These are phyloP conservation scores for Hondaea fermentalgiana DNA, from an alignment of 108 stramenopile genomes.

Conservation along the genomic window DNA sequence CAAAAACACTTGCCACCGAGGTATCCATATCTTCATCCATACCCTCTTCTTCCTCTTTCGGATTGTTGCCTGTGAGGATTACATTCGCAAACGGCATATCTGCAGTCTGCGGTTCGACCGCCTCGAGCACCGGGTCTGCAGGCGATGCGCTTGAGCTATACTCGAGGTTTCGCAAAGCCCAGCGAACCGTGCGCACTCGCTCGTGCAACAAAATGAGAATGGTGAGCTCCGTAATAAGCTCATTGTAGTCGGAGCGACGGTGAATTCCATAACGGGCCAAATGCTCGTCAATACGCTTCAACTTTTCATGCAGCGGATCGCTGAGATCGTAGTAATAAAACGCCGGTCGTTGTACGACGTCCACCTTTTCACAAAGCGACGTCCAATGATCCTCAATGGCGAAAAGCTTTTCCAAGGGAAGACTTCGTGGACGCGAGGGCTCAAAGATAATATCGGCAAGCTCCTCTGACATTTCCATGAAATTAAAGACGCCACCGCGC, in stretches of 20 bases:
- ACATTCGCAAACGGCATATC: background rate
- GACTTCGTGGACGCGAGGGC: background rate
- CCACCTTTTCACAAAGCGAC: background rate
- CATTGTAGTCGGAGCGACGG: background rate
- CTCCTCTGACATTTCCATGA: background rate
- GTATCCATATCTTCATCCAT: background rate
- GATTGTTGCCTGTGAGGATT: background rate
- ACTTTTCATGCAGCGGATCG: constrained; percentile 10
- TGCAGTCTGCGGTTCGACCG: background rate
- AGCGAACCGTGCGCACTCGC: background rate
- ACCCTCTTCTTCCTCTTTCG: background rate
- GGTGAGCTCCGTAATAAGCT: background rate
- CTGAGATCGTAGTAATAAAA: background rate
- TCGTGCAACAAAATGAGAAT: background rate
- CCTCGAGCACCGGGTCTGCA: background rate
- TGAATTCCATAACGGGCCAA: background rate
- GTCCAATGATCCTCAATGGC: background rate
- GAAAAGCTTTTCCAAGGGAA: background rate
- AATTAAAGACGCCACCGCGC: background rate
- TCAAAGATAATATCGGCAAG: constrained; percentile 14
- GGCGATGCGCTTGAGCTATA: background rate
- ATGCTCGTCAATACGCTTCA: background rate
- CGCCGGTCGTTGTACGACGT: background rate
- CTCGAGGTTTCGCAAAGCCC: background rate
- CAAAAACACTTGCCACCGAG: too few relatives aligned